phyloP scores from a whole-genome alignment of 352 stramenopile genomes.

The Achlya hypogyna region DNA sequence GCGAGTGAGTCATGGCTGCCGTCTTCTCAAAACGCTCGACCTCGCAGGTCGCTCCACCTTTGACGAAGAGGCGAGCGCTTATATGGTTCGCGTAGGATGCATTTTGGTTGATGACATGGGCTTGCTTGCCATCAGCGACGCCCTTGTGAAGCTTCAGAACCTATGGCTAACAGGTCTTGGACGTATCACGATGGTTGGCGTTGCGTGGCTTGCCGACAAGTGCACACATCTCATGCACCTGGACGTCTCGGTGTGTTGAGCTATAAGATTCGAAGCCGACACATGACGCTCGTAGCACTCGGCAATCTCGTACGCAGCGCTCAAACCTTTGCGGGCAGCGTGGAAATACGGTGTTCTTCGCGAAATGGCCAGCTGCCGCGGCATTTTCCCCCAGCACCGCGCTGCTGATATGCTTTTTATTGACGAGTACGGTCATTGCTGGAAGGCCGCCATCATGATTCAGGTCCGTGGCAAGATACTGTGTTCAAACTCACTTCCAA shows the following conservation, averaged over 20 bases:
- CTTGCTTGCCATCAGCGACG: conserved; percentile 64
- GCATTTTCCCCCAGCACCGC: conserved; percentile 61
- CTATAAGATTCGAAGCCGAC: conserved; percentile 32
- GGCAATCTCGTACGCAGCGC: conserved; percentile 25
- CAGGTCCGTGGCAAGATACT: conserved; percentile 23
- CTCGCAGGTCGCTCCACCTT: conserved; percentile 39
- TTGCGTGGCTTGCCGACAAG: conserved; percentile 84
- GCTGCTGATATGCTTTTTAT: conserved; percentile 75
- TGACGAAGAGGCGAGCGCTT: not conserved
- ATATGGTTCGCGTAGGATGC: conserved; percentile 31
- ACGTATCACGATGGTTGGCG: conserved; percentile 56
- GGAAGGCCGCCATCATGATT: conserved; percentile 50
- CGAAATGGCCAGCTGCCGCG: conserved; percentile 50
- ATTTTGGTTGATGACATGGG: conserved; percentile 61
- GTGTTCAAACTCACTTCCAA: not conserved
- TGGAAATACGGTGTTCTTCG: conserved; percentile 53
- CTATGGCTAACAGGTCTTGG: conserved; percentile 57
- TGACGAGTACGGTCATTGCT: conserved; percentile 75
- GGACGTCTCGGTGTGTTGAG: conserved; percentile 38
- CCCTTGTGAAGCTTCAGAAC: conserved; percentile 35
- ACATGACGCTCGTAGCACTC: conserved; percentile 21
- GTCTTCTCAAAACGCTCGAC: conserved; percentile 68
- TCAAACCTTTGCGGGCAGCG: conserved; percentile 40
- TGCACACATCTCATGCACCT: conserved; percentile 49
- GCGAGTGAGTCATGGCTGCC: conserved; percentile 35